Evolutionary conservation across 169 alveolate genomes (phyloP), one percentile per base, ranked within the genome.

Genomic region (Eimeria falciformis): DNA sequence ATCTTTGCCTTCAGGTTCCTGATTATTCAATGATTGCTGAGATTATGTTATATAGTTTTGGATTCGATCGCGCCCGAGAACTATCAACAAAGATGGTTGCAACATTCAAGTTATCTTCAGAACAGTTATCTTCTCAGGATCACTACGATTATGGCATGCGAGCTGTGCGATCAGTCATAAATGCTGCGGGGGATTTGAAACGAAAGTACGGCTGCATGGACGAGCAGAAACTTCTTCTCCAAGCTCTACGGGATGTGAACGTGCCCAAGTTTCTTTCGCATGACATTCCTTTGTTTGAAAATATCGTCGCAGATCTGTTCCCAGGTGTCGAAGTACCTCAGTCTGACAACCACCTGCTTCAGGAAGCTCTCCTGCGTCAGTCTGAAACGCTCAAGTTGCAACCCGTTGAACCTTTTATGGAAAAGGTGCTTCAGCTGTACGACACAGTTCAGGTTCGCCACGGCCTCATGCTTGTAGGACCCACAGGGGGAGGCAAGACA

Each of bases 401-500:
- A 94, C 97, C 98, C 43, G 97, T 93, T 45, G 97, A 96, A 45
- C 90, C 92, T 53, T 98, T 98, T 93, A 92, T 97, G 58, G 95
- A 85, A 79, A 98, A 98, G 95, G 96, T 97, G 47, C 94, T 96
- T 77, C 98, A 98, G 94, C 96, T 98, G 43, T 97, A 97, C 94
- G 99, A 98, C 93, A 98, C 99, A 17, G 97, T 96, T 47, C 96
- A 97, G 87, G 99, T 98, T 4, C 96, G 99, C 90, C 99, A 98
- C 94, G 99, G 99, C 40, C 95, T 98, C 78, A 97, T 98, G 99
- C 95, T 97, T 14, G 99, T 98, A 6, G 99, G 99, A 17, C 99
- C 99, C 0, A 97, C 99, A 12, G 99, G 99, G 18, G 99, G 99
- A 50, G 99, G 99, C 68, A 98, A 98, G 94, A 96, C 99, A 17